Conservation (phyloP, 306 rosid genomes). For the Dalbergia cochinchinensis region DNA sequence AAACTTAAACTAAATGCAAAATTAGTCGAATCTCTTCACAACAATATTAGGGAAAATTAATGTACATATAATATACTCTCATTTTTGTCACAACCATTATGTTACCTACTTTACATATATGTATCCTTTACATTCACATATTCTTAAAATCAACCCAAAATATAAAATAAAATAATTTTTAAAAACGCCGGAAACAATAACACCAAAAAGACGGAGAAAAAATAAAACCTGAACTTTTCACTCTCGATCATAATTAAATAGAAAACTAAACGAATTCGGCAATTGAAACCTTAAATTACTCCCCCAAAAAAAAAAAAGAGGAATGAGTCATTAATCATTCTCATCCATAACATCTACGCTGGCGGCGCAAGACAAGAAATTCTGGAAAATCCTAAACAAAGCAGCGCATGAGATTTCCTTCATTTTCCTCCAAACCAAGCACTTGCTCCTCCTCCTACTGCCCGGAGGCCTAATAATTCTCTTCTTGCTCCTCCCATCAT, state of each 20-base stretch:
- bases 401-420: conserved; percentile 63
- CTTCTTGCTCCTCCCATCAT: conserved; percentile 28
- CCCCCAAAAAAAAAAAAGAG: background rate
- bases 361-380: conserved; percentile 77
- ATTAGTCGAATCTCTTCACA: conserved; percentile 13
- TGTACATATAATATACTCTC: conserved; percentile 8
- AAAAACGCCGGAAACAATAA: background rate
- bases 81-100: background rate
- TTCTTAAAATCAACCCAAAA: conserved; percentile 23
- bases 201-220: background rate
- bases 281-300: conserved; percentile 21
- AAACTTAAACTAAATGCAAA: background rate
- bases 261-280: background rate
- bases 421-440: conserved; percentile 76
- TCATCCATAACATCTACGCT: conserved; percentile 70
- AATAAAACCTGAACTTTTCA: too few relatives aligned
- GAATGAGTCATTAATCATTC: background rate
- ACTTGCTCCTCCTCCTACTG: conserved; percentile 49
- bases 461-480: background rate
- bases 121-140: background rate
- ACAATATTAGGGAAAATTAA: conserved; percentile 4
- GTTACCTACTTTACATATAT: conserved; percentile 8
- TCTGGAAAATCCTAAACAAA: conserved; percentile 65
- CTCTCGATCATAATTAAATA: too few relatives aligned
- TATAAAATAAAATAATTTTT: background rate